A percentile compares a stretch with the other conserved stretches of the same genome.
These are phyloP conservation scores for Benincasa hispida DNA, from an alignment of 306 rosid genomes.

Conservation along the genomic window DNA sequence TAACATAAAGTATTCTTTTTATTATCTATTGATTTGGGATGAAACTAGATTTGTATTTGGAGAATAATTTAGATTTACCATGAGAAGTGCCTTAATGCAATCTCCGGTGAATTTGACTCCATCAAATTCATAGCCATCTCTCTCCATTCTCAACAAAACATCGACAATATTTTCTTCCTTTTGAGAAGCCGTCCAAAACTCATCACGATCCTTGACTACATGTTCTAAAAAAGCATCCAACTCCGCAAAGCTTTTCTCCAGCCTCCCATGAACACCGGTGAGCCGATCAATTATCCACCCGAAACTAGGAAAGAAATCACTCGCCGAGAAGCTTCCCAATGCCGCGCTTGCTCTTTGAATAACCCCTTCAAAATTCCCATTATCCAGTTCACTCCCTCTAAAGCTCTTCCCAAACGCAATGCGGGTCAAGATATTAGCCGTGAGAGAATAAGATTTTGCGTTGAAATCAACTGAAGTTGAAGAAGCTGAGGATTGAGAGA, in stretches of 20 bases:
- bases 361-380: background rate
- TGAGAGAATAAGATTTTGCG: background rate
- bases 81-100: background rate
- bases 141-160: background rate
- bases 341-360: background rate
- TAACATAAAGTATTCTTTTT: too few species aligned
- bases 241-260: background rate
- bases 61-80: background rate
- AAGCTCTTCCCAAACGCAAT: background rate
- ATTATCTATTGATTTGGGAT: too few species aligned
- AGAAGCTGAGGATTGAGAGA: slow-evolving; percentile 1
- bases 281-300: background rate
- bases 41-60: too few species aligned
- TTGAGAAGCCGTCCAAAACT: background rate
- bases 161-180: background rate
- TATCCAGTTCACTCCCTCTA: background rate
- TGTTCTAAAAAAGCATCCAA: background rate
- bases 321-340: slow-evolving; percentile 20
- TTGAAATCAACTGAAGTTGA: slow-evolving; percentile 1
- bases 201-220: background rate
- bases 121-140: background rate
- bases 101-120: background rate
- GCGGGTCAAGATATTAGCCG: background rate
- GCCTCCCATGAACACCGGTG: background rate
- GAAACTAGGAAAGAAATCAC: background rate